These are phyloP conservation scores for Sicyos baderoa DNA, from an alignment of 306 rosid genomes.

Conservation along the genomic window DNA sequence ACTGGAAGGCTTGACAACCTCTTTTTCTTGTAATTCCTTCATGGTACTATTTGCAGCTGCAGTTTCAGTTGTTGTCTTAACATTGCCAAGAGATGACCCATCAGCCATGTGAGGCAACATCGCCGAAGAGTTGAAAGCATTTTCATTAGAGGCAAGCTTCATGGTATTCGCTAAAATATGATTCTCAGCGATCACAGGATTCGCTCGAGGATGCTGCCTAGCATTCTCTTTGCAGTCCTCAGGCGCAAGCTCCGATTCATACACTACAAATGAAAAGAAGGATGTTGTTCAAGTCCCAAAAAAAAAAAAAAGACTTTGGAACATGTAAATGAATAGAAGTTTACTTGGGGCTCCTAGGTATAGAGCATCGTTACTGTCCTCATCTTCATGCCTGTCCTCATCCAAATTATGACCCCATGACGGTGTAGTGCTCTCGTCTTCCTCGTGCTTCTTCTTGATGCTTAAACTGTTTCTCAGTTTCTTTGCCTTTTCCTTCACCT, in stretches of 20 bases:
- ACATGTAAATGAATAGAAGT: neutral
- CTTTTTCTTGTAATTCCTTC: constrained; percentile 23
- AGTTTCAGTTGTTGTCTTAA: constrained; percentile 12
- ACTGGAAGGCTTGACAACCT: constrained; percentile 6
- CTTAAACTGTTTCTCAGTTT: constrained; percentile 63
- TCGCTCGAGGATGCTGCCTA: constrained; percentile 41
- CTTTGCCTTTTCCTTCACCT: constrained; percentile 87
- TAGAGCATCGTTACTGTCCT: constrained; percentile 45
- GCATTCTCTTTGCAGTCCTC: constrained; percentile 33
- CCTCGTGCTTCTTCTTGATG: constrained; percentile 52
- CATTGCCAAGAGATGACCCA: neutral
- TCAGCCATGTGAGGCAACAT: neutral
- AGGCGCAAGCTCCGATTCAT: constrained; percentile 62
- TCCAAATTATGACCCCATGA: constrained; percentile 33
- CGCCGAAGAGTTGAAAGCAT: neutral
- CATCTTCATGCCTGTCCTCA: constrained; percentile 29
- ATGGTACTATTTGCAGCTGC: constrained; percentile 16
- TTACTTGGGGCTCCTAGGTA: constrained; percentile 72
- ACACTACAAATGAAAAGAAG: constrained; percentile 34
- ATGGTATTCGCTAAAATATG: constrained; percentile 32
- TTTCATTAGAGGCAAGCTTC: constrained; percentile 28
- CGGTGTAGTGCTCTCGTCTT: constrained; percentile 36
- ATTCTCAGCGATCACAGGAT: constrained; percentile 39
- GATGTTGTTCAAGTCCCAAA: neutral
- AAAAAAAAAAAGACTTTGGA: neutral